Percentiles rank a stretch among this genome's conserved stretches.
Conservation (phyloP, 257 asterid genomes). For the Solanum acaule region DNA sequence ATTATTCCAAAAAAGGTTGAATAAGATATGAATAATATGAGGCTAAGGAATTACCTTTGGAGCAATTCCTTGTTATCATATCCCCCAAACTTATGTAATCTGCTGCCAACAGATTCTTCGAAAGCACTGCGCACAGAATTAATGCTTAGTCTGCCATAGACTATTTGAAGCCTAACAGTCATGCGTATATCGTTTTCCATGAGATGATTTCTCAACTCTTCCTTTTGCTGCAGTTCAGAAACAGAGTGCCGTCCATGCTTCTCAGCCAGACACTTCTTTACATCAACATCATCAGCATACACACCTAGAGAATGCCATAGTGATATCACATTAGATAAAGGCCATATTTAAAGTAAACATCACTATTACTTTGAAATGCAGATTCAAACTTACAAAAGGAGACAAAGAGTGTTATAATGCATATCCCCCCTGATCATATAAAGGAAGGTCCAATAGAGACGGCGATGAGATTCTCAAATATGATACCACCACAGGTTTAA, state of each 20-base stretch:
- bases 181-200: slow-evolving; percentile 34
- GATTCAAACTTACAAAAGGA: not conserved
- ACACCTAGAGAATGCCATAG: slow-evolving; percentile 36
- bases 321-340: not conserved
- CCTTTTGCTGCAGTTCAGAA: slow-evolving; percentile 37
- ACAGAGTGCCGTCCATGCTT: slow-evolving; percentile 34
- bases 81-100: slow-evolving; percentile 57
- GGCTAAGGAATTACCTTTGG: slow-evolving; percentile 32
- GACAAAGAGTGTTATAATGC: not conserved
- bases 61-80: slow-evolving; percentile 63
- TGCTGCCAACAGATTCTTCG: slow-evolving; percentile 73
- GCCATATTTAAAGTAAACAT: not conserved
- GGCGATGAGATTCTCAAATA: not conserved
- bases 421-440: not conserved
- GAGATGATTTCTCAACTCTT: slow-evolving; percentile 39
- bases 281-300: slow-evolving; percentile 70
- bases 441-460: not conserved
- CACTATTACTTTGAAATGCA: not conserved
- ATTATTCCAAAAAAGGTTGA: not conserved
- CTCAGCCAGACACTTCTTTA: slow-evolving; percentile 42
- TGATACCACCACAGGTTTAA: not conserved
- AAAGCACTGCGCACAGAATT: slow-evolving; percentile 67
- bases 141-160: slow-evolving; percentile 73
- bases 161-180: slow-evolving; percentile 70
- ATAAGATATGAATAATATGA: not conserved